Base-by-base conservation (phyloP, 2,329 filamentous ascomycete genomes). In the Penicillium frequentans region DNA sequence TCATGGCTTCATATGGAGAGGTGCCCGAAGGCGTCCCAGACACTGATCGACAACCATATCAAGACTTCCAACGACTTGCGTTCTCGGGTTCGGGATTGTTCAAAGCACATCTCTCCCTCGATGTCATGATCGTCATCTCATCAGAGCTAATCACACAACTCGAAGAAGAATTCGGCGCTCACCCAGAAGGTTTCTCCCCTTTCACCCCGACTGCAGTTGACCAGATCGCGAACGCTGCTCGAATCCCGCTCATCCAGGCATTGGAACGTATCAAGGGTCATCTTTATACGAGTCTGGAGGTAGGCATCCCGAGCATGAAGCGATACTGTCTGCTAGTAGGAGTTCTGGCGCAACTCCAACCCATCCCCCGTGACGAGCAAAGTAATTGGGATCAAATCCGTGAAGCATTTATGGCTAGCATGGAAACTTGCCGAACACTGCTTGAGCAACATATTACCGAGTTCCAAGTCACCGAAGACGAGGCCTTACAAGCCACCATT, bases 221-320 rank as follows among this genome's bases (percentile, higher is more conserved):
- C 23, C 49, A 57, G 45, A 54, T 57, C 10, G 48, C 55, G 1
- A 33, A 60, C 9, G 48, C 51, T 8, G 48, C 56, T 45, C 57
- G 55, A 1, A 45, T n/a, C 2, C 51, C 59, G 11, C 50, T 61
- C 1, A 35, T 63, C 3, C 43, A 57, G 9, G 53, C 55, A 1
- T 45, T 63, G 4, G 57, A 63, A 5, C 49, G 46, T 21, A 51
- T 62, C 16, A 39, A 33, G 13, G 46, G 44, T 14, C 52, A 62
- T 7, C 42, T 62, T 13, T 54, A 60, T 26, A 23, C 58, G 8
- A 52, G 59, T 21, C 14, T 63, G 19, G 53, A 19, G 7, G 57
- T 53, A 2, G 61, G 61, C 3, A 62, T 60, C 9, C 61, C 61
- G 6, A 63, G 61, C 14, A 54, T 62, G 56, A 63, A 63, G 23